phyloP scores from a whole-genome alignment of 2,329 filamentous ascomycete species.

The Pseudogymnoascus sp. region DNA sequence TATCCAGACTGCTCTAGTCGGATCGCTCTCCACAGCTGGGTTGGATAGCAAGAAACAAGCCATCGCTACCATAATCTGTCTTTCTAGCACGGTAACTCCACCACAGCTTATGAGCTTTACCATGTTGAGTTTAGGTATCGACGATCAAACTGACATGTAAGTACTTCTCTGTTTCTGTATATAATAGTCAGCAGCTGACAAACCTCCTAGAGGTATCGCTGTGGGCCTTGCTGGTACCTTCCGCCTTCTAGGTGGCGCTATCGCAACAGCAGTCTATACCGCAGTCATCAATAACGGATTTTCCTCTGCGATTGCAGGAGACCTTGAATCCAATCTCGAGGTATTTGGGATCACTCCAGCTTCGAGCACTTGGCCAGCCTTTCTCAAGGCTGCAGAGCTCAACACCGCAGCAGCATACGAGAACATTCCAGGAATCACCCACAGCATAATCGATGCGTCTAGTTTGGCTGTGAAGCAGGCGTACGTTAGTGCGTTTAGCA shows the following conservation, averaged over 20 bases:
- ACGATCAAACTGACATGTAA: constrained; percentile 29
- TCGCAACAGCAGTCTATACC: constrained; percentile 32
- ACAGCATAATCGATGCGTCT: constrained; percentile 22
- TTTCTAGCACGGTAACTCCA: constrained; percentile 27
- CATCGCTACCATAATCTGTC: constrained; percentile 28
- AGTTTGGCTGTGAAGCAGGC: constrained; percentile 25
- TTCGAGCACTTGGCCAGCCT: constrained; percentile 13
- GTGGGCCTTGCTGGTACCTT: no score
- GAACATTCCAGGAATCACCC: constrained; percentile 26
- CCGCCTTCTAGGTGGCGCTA: no score
- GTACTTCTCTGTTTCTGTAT: constrained; percentile 19
- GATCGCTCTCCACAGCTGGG: constrained; percentile 27
- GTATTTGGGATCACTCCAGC: constrained; percentile 15
- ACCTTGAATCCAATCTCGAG: constrained; percentile 10
- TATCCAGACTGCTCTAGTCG: no score
- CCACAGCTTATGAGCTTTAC: constrained; percentile 28
- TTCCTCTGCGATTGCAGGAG: constrained; percentile 16
- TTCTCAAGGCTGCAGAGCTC: constrained; percentile 20
- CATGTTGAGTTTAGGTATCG: constrained; percentile 30
- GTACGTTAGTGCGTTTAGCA: constrained; percentile 28
- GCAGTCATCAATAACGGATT: constrained; percentile 28
- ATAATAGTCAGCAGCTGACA: constrained; percentile 12
- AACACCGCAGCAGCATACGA: constrained; percentile 25
- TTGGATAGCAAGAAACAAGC: constrained; percentile 28
- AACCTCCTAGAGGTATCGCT: no score